Evolutionary conservation across 257 asterid genomes (phyloP).

Genomic region (Jaltomata sinuosa): DNA sequence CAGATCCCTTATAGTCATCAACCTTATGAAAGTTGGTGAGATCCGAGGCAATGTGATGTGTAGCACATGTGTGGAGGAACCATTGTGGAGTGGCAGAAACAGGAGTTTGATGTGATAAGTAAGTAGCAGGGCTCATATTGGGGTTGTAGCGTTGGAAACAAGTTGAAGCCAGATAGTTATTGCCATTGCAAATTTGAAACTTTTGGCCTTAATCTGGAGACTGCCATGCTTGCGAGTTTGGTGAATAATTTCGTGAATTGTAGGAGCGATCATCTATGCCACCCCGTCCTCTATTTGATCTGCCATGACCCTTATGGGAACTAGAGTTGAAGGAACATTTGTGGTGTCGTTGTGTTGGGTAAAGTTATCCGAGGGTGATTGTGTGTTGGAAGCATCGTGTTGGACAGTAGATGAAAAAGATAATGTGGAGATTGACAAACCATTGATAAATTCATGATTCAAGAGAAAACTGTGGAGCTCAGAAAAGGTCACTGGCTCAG

Average conservation of each 20-base stretch:
- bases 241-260: background rate
- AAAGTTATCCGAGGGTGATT: background rate
- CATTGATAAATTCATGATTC: background rate
- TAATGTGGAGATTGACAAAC: background rate
- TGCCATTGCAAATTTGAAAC: background rate
- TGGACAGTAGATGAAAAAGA: background rate
- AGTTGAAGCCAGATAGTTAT: too few relatives aligned
- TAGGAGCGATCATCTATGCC: background rate
- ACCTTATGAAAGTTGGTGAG: background rate
- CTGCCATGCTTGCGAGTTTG: background rate
- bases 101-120: background rate
- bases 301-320: background rate
- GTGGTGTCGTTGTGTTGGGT: background rate
- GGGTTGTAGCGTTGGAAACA: background rate
- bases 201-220: background rate
- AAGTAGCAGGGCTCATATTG: accelerated
- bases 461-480: too few relatives aligned
- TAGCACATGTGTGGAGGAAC: background rate
- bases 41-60: background rate
- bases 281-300: background rate
- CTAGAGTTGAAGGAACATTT: background rate
- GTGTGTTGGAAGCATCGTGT: background rate
- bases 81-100: accelerated
- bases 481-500: too few relatives aligned
- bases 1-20: background rate